Conservation (phyloP, 2,329 filamentous ascomycete species). For the Arthrobotrys pseudoclavata region DNA sequence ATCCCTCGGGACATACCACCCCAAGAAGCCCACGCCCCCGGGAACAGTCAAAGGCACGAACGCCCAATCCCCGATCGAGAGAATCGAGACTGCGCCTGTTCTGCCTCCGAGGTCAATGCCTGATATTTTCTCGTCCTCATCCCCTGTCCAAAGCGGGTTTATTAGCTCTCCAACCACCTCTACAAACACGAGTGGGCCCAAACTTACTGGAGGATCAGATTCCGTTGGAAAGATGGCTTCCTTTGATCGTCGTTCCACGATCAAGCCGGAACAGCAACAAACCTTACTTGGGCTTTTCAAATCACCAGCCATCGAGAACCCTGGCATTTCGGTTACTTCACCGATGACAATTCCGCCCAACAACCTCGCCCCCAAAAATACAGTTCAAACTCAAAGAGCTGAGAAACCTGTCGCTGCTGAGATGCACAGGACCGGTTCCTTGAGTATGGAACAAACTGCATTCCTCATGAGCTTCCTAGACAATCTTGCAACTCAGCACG, state of each 20-base stretch:
- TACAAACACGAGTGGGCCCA: neutral
- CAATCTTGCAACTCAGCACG: conserved; percentile 51
- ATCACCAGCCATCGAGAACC: conserved; percentile 38
- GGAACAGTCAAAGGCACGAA: conserved; percentile 19
- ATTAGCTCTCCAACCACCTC: conserved; percentile 15
- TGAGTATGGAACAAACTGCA: conserved; percentile 50
- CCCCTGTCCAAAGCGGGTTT: conserved; percentile 32
- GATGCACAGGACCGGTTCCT: conserved; percentile 41
- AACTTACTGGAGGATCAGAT: conserved; percentile 4
- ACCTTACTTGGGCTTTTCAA: conserved; percentile 63
- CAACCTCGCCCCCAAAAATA: neutral
- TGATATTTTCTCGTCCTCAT: conserved; percentile 24
- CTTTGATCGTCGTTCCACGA: conserved; percentile 62
- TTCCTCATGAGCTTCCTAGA: conserved; percentile 55
- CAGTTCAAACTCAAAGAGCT: conserved; percentile 9
- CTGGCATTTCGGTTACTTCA: conserved; percentile 8
- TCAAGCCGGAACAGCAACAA: conserved; percentile 62
- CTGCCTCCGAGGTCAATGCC: conserved; percentile 19
- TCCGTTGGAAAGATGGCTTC: conserved; percentile 31
- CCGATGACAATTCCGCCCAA: conserved; percentile 12
- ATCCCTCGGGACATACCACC: conserved; percentile 22
- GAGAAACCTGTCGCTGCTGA: conserved; percentile 38
- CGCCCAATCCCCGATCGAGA: conserved; percentile 15
- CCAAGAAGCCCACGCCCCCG: conserved; percentile 46
- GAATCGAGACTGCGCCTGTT: conserved; percentile 48